Evolutionary conservation across 495 filamentous ascomycete genomes (phyloP), one percentile per base, ranked within the genome.

Genomic region (Friedmanniomyces endolithicus): DNA sequence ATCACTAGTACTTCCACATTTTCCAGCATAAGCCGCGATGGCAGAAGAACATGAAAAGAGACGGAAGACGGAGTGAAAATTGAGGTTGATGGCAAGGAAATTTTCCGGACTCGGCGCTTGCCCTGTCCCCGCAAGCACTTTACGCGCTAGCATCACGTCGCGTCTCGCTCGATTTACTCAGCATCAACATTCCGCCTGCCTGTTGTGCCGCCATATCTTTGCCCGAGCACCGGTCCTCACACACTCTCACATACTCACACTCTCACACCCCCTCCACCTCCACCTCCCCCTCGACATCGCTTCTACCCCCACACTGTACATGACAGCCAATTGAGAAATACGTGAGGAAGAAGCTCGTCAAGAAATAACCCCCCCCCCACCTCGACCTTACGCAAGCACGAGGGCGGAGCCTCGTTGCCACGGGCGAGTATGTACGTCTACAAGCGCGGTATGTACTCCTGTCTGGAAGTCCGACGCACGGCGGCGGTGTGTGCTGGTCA

Each of bases 371-470:
- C 14, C 19, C 47, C 9, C 23, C 3, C 11, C 29, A 50, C 25
- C 47, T 22, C 47, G 12, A 33, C 49, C 35, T 9, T 6, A 55
- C 35, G 9, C 52, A 47, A 47, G 41, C 52, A 48, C 52, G 52
- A 53, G 51, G 51, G 29, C 29, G 17, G 35, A 4, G 48, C 17
- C 52, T 48, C 52, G 41, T 43, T 40, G 52, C 27, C 27, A 17
- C 20, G 6, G n/a, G 25, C 29, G 41, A 48, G 16, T 20, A 84
- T 84, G 81, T 84, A 80, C 71, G 81, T 84, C 63, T 83, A 77
- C 70, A 84, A 84, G 72, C 75, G 81, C 72, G 80, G 81, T 84
- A 75, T 64, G 81, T 71, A 60, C n/a, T 3, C 27, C 12, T 55
- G 3, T 9, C 52, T 0, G 48, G 17, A 11, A 6, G 22, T 29